Base-by-base conservation (phyloP, 805 yeast species). In the Diddensiella transvaalensis region DNA sequence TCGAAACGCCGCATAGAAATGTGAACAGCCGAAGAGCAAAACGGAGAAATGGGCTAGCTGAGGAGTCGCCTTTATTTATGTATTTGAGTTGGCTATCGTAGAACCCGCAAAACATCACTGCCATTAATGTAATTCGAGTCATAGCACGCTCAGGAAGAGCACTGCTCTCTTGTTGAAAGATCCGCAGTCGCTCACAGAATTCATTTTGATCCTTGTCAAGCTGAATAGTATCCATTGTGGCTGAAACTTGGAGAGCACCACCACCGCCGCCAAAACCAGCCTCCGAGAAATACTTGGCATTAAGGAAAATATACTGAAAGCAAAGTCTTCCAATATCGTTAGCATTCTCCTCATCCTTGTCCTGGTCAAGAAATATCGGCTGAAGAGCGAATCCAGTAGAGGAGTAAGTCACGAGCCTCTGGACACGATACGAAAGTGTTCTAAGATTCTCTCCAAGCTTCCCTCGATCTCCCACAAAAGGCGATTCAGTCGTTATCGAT, bases 401-500 rank as follows among this genome's bases (percentile, higher is more conserved):
- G 13, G 32, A 13, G 13, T 8, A 8, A 8, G 8, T 13, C 32
- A 8, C 13, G 32, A 8, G 13, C 32, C 32, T 26, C 13, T 8
- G 8, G 32, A 26, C 13, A 26, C 32, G 32, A 8, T 26, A 8
- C 8, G 32, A 26, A 26, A 26, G 32, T 26, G 11, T 26, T 26
- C 32, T n/a, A 26, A 48, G 11, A 23, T 52, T 52, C 24, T 26
- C 42, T 3, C 24, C 38, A n/a, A n/a, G n/a, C n/a, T n/a, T n/a
- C n/a, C n/a, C n/a, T n/a, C n/a, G n/a, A n/a, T n/a, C n/a, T n/a
- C n/a, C n/a, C 30, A 30, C 33, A 32, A 35, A 44, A 15, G 52
- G 53, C 13, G 33, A 24, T 26, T 53, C 54, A 2, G 42, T 48
- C 21, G 40, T 29, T 30, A 47, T 39, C 3, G 51, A 38, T 36